Percentiles rank a stretch among this genome's conserved stretches.
Conservation (phyloP, 176 grass and related monocot species). For the Triticum timopheevii region DNA sequence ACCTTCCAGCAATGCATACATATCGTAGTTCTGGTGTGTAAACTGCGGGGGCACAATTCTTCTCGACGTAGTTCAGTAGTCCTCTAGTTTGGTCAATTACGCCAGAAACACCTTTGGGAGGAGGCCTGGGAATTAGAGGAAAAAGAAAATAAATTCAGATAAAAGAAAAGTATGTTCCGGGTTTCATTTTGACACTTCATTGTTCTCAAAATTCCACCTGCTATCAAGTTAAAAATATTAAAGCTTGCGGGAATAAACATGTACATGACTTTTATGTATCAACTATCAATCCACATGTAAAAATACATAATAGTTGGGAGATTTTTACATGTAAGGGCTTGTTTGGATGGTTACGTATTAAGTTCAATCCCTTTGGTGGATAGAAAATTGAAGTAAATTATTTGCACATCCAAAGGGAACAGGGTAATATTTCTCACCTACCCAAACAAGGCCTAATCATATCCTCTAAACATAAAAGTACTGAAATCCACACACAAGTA, state of each 20-base stretch:
- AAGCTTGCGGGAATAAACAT: neutral
- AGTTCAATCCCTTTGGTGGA: neutral
- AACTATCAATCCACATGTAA: neutral
- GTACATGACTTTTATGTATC: neutral
- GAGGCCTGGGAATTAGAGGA: conserved; percentile 46
- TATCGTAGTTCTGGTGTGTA: conserved; percentile 82
- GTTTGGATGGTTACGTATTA: neutral
- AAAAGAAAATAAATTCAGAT: neutral
- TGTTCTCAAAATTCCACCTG: neutral
- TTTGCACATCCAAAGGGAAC: too few relatives aligned
- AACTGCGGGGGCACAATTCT: conserved; percentile 85
- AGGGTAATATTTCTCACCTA: too few relatives aligned
- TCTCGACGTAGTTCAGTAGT: conserved; percentile 67
- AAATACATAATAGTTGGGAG: neutral
- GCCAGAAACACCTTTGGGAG: conserved; percentile 64
- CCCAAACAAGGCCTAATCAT: neutral
- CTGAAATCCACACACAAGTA: neutral
- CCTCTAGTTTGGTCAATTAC: conserved; percentile 97
- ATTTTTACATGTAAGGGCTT: neutral
- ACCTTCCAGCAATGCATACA: conserved; percentile 95
- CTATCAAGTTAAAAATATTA: neutral
- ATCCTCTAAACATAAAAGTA: neutral
- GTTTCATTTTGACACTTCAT: neutral
- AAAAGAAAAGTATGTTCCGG: neutral
- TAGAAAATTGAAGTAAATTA: neutral